These are phyloP conservation scores for Lodderomyces margitis DNA, from an alignment of 1,139 yeast genomes.

Conservation along the genomic window DNA sequence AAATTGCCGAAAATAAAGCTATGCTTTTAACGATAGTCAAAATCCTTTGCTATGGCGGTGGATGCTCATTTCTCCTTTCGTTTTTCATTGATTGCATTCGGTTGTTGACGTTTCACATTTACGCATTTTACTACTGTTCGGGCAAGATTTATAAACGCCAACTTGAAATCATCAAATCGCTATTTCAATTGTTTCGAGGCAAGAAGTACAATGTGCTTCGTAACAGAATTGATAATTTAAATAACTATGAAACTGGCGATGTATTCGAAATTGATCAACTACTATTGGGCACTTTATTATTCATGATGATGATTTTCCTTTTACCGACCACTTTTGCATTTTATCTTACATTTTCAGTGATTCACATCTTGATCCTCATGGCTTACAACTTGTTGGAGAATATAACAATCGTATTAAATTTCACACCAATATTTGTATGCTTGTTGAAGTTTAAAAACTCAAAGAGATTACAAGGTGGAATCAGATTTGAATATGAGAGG, in stretches of 20 bases:
- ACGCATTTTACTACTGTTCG: constrained; percentile 74
- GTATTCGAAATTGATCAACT: constrained; percentile 83
- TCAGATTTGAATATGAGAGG: constrained; percentile 40
- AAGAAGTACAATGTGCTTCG: constrained; percentile 82
- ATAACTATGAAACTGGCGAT: constrained; percentile 44
- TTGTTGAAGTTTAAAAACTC: constrained; percentile 79
- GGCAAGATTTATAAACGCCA: constrained; percentile 81
- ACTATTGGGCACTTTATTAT: constrained; percentile 81
- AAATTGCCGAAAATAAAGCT: background rate
- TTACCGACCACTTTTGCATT: constrained; percentile 88
- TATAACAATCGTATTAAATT: constrained; percentile 64
- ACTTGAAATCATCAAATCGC: constrained; percentile 61
- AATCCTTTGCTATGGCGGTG: constrained; percentile 47
- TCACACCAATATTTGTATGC: constrained; percentile 82
- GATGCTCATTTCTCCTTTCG: constrained; percentile 69
- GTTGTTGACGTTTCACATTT: constrained; percentile 66
- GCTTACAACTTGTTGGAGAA: constrained; percentile 58
- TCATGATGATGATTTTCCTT: constrained; percentile 73
- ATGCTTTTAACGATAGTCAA: constrained; percentile 14
- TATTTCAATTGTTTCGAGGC: constrained; percentile 86
- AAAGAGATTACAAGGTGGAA: constrained; percentile 87
- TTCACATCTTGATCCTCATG: constrained; percentile 52
- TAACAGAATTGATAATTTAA: constrained; percentile 68
- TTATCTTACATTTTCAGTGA: constrained; percentile 67
- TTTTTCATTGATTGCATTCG: constrained; percentile 63